phyloP scores from a whole-genome alignment of 2,329 filamentous ascomycete species.

The Fusarium succisae region DNA sequence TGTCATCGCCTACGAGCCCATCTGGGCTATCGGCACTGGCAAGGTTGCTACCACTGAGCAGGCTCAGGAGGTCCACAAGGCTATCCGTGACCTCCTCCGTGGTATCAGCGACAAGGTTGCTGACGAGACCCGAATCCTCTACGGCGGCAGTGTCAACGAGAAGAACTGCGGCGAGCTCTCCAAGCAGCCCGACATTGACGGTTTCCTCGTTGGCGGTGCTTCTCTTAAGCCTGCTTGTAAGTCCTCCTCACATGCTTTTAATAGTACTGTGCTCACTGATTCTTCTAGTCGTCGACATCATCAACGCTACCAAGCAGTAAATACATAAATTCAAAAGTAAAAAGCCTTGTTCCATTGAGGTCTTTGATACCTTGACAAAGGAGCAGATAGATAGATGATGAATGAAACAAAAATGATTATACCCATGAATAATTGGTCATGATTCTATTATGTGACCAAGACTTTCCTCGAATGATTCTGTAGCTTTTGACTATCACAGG shows the following conservation, averaged over 20 bases:
- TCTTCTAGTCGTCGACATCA: slow-evolving; percentile 64
- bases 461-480: background rate
- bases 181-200: slow-evolving; percentile 95
- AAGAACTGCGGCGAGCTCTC: slow-evolving; percentile 97
- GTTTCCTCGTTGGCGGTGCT: slow-evolving; percentile 95
- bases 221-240: slow-evolving; percentile 95
- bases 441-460: background rate
- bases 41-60: slow-evolving; percentile 90
- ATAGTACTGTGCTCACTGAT: background rate
- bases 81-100: slow-evolving; percentile 89
- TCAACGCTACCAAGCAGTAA: slow-evolving; percentile 64
- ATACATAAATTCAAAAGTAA: slow-evolving; percentile 31
- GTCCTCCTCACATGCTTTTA: slow-evolving; percentile 47
- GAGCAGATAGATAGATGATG: slow-evolving; percentile 36
- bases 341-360: slow-evolving; percentile 15
- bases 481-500: background rate
- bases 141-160: slow-evolving; percentile 95
- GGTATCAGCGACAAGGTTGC: slow-evolving; percentile 78
- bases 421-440: slow-evolving; percentile 21
- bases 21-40: slow-evolving; percentile 96
- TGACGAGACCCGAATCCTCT: slow-evolving; percentile 91
- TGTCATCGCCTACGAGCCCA: slow-evolving; percentile 97
- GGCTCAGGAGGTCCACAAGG: slow-evolving; percentile 92
- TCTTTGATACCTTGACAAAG: slow-evolving; percentile 11
- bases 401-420: slow-evolving; percentile 40